Evolutionary conservation across 1,139 yeast genomes (phyloP), one percentile per base, ranked within the genome.

Genomic region (Hansenula sp.): DNA sequence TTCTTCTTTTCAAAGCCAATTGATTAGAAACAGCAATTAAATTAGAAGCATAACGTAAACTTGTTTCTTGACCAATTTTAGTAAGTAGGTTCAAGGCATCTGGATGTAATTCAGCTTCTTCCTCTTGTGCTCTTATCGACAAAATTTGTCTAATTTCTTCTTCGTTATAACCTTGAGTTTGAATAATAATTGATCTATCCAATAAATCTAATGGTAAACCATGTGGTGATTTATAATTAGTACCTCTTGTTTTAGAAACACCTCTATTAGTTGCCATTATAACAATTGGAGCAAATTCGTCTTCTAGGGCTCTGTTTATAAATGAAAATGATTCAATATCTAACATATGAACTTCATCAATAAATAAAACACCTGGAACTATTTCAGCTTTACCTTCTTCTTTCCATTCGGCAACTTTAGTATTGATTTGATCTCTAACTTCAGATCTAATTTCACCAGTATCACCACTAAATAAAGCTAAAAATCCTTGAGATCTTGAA

Each of bases 381-480:
- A 94, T 90, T 56, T 90, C 97, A 12, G 98, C 98, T 64, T 92
- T 94, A 44, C 98, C 98, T 71, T 94, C 98, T 70, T 94, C 99
- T 59, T 86, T 88, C 98, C 98, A 94, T 66, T 94, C 98, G 25
- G 95, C 95, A 41, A 94, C 97, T 66, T 92, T 92, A 39, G 90
- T 79, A 66, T 94, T 92, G 62, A 94, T 92, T 68, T 94, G 98
- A 61, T 90, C 97, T 60, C 99, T 81, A 29, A 94, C 95, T 65
- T 94, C 98, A 12, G 94, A 76, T 53, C 96, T 77, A 54, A 92
- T 92, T 68, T 92, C 98, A 52, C 98, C 98, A 21, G 97, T 92
- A 62, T 92, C 98, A 52, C 97, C 98, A 39, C 94, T 83, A 61
- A 94, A 94, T 48, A 94, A 73, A 2, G 98, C 98, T 60, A 94